These are phyloP conservation scores for Physcomitrium patens DNA, from an alignment of 225 moss, liverwort and hornwort genomes.

Conservation along the genomic window DNA sequence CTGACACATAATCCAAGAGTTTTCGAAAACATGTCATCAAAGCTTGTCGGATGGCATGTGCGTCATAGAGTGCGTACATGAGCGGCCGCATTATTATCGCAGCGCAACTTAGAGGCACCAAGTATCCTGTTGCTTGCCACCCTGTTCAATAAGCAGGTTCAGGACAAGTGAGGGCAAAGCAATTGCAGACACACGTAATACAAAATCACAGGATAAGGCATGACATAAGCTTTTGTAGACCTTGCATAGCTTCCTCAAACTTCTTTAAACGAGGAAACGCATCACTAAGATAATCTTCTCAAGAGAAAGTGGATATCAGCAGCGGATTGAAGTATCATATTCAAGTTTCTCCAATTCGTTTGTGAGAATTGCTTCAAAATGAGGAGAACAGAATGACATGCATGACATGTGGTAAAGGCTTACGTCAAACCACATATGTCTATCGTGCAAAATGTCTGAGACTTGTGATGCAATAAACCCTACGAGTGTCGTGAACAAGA, in stretches of 20 bases:
- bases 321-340: neutral
- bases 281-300: too few species aligned
- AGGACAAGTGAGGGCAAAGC: neutral
- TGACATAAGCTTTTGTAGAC: neutral
- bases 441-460: neutral
- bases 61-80: constrained; percentile 31
- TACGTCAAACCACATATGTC: neutral
- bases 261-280: neutral
- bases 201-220: neutral
- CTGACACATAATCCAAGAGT: neutral
- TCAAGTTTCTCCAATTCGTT: neutral
- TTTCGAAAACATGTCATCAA: neutral
- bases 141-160: constrained; percentile 41
- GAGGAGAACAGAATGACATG: neutral
- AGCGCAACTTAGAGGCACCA: constrained; percentile 34
- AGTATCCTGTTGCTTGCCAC: constrained; percentile 37
- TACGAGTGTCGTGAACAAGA: constrained; percentile 4
- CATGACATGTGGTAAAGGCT: neutral
- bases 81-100: constrained; percentile 26
- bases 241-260: neutral
- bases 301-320: neutral
- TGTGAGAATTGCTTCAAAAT: neutral
- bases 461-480: neutral
- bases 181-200: neutral
- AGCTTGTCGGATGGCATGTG: neutral